Conservation (phyloP, 768 basidiomycete genomes). For the Leccinum longicurvipes region DNA sequence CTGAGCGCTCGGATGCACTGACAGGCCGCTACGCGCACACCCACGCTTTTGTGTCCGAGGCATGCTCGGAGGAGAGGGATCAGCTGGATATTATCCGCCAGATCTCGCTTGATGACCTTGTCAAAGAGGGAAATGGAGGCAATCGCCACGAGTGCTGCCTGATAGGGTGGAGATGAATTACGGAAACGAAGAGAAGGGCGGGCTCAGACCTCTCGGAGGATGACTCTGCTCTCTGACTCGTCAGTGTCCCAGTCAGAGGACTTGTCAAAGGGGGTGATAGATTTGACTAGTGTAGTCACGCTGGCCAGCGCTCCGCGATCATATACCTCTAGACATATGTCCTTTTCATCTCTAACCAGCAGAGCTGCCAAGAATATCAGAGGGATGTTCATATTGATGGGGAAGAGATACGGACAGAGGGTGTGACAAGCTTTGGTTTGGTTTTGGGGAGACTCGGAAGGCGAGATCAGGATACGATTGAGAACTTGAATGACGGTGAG, state of each 20-base stretch:
- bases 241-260: constrained; percentile 61
- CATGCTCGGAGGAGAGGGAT: constrained; percentile 51
- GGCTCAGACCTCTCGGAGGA: constrained; percentile 59
- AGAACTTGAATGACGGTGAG: constrained; percentile 69
- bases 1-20: constrained; percentile 81
- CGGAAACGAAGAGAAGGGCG: not conserved
- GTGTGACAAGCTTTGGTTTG: constrained; percentile 73
- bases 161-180: not conserved
- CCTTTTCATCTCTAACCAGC: constrained; percentile 68
- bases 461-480: constrained; percentile 52
- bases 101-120: constrained; percentile 65
- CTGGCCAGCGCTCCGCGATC: constrained; percentile 65
- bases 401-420: constrained; percentile 49
- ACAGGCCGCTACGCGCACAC: constrained; percentile 82
- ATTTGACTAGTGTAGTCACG: constrained; percentile 49
- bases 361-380: constrained; percentile 38
- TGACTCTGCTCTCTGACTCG: constrained; percentile 53
- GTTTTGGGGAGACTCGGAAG: constrained; percentile 39
- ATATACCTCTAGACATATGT: constrained; percentile 62
- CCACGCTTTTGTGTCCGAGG: constrained; percentile 60
- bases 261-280: constrained; percentile 50
- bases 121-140: constrained; percentile 71
- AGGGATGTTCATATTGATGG: not conserved
- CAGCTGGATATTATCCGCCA: constrained; percentile 59
- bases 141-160: constrained; percentile 74